Percentiles rank a stretch among this genome's conserved stretches.
Conservation (phyloP, 1,284 basidiomycete species). For the Ustilago hordei region DNA sequence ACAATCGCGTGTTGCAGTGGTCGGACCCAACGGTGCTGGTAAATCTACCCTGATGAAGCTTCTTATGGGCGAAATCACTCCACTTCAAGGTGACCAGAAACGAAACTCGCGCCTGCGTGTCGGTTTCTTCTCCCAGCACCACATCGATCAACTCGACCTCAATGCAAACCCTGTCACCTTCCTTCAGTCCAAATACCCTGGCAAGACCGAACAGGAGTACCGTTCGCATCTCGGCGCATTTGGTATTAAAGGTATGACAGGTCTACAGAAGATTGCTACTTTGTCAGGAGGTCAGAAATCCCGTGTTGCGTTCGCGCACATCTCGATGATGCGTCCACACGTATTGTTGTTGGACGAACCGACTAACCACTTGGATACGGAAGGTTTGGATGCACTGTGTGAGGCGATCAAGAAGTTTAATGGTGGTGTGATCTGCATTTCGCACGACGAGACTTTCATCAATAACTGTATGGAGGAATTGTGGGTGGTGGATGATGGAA, state of each 20-base stretch:
- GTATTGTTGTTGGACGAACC: constrained; percentile 97
- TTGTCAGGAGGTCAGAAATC: constrained; percentile 91
- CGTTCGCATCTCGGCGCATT: constrained; percentile 95
- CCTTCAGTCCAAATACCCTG: constrained; percentile 89
- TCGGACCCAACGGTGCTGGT: constrained; percentile 67
- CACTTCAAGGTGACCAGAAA: constrained; percentile 83
- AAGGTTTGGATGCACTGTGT: constrained; percentile 94
- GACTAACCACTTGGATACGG: constrained; percentile 93
- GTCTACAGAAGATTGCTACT: constrained; percentile 79
- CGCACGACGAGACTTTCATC: constrained; percentile 67
- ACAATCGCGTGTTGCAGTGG: constrained; percentile 62
- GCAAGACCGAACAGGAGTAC: constrained; percentile 96
- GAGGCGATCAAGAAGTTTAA: constrained; percentile 88
- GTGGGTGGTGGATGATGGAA: constrained; percentile 84
- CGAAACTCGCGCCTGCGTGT: constrained; percentile 87
- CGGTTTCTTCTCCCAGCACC: constrained; percentile 78
- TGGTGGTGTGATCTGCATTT: constrained; percentile 77
- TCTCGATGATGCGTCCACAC: constrained; percentile 91
- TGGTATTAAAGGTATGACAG: constrained; percentile 96
- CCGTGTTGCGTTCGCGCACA: constrained; percentile 92
- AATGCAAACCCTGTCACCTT: constrained; percentile 90
- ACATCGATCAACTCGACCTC: constrained; percentile 90
- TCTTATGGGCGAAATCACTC: constrained; percentile 88
- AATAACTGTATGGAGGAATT: constrained; percentile 62
- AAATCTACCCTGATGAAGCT: constrained; percentile 95